Evolutionary conservation across 2,329 filamentous ascomycete genomes (phyloP).

Genomic region (Fusarium haematococcum): DNA sequence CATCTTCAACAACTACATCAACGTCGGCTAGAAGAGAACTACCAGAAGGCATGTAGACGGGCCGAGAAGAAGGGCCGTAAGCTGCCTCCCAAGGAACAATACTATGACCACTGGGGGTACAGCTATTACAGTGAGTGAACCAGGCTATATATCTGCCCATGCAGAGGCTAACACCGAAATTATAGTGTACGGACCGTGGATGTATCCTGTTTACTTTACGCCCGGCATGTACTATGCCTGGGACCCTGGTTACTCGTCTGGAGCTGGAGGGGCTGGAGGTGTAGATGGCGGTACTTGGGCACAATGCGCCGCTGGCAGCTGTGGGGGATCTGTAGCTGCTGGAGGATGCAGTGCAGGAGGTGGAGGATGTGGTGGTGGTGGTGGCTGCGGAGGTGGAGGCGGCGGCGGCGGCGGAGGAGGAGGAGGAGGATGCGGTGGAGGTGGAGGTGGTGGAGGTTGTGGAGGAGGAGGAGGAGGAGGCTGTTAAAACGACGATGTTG

Average conservation of each 20-base stretch:
- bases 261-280: slow-evolving; percentile 49
- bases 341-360: slow-evolving; percentile 50
- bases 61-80: slow-evolving; percentile 62
- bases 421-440: slow-evolving; percentile 9
- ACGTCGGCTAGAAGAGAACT: slow-evolving; percentile 63
- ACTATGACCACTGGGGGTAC: slow-evolving; percentile 67
- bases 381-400: background rate
- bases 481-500: background rate
- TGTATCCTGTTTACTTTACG: slow-evolving; percentile 57
- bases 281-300: slow-evolving; percentile 50
- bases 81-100: slow-evolving; percentile 61
- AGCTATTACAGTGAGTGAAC: slow-evolving; percentile 54
- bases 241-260: slow-evolving; percentile 51
- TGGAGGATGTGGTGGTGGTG: slow-evolving; percentile 24
- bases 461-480: slow-evolving; percentile 6
- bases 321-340: slow-evolving; percentile 57
- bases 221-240: slow-evolving; percentile 60
- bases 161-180: background rate
- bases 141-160: background rate
- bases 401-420: too few species aligned
- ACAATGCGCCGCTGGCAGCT: slow-evolving; percentile 60
- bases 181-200: slow-evolving; percentile 59
- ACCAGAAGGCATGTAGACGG: slow-evolving; percentile 64
- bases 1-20: slow-evolving; percentile 33
- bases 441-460: slow-evolving; percentile 9